phyloP scores from a whole-genome alignment of 2,329 filamentous ascomycete species.

The Penicillium sp. region DNA sequence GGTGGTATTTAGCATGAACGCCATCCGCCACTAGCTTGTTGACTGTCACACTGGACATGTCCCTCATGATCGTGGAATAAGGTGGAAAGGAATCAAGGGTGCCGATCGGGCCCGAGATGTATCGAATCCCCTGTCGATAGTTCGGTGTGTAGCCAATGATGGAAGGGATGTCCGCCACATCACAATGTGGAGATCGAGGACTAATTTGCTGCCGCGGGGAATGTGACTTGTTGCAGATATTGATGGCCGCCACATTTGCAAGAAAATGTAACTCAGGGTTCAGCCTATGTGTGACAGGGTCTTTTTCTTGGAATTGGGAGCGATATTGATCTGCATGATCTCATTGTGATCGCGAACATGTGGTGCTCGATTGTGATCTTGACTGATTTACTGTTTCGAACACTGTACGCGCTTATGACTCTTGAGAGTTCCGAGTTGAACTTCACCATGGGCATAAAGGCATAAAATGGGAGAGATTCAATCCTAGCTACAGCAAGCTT shows the following conservation, averaged over 20 bases:
- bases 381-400: too few relatives aligned
- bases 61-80: constrained; percentile 18
- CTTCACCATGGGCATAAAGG: too few relatives aligned
- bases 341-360: too few relatives aligned
- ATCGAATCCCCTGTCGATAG: constrained; percentile 10
- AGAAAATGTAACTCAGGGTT: constrained; percentile 19
- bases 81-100: constrained; percentile 9
- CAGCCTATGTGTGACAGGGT: constrained; percentile 11
- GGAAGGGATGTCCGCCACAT: constrained; percentile 1
- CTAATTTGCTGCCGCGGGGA: too few relatives aligned
- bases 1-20: constrained; percentile 3
- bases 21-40: constrained; percentile 3
- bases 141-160: constrained; percentile 4
- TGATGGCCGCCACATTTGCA: constrained; percentile 13
- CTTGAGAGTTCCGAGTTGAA: too few relatives aligned
- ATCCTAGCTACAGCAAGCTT: too few relatives aligned
- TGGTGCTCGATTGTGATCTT: too few relatives aligned
- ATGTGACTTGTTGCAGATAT: constrained; percentile 21
- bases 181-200: constrained; percentile 5
- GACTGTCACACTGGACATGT: constrained; percentile 12
- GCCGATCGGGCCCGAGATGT: constrained; percentile 17
- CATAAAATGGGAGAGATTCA: too few relatives aligned
- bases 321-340: not conserved
- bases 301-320: not conserved
- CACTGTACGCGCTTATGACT: too few relatives aligned